Evolutionary conservation across 2,329 filamentous ascomycete genomes (phyloP).

Genomic region (Atkinsonella texensis): DNA sequence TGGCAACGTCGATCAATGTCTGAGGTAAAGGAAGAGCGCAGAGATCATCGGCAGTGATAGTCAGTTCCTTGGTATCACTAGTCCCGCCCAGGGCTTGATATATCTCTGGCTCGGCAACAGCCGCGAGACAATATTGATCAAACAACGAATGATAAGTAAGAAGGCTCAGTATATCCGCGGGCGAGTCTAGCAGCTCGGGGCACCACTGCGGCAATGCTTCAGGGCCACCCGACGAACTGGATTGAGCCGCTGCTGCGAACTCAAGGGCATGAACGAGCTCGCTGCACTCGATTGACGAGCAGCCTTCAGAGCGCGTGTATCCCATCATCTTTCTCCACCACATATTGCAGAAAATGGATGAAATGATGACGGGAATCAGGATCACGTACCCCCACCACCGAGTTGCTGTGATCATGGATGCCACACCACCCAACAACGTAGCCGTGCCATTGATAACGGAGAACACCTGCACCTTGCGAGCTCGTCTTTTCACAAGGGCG

Average conservation of each 20-base stretch:
- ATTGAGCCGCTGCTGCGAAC: slow-evolving; percentile 10
- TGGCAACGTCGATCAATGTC: slow-evolving; percentile 8
- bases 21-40: slow-evolving; percentile 7
- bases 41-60: slow-evolving; percentile 6
- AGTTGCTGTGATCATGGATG: slow-evolving; percentile 36
- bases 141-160: slow-evolving; percentile 9
- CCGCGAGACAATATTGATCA: slow-evolving; percentile 5
- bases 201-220: slow-evolving; percentile 6
- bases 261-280: slow-evolving; percentile 11
- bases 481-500: slow-evolving; percentile 22
- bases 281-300: slow-evolving; percentile 1
- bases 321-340: slow-evolving; percentile 35
- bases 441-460: slow-evolving; percentile 31
- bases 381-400: slow-evolving; percentile 42
- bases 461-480: slow-evolving; percentile 31
- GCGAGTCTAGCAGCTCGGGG: slow-evolving; percentile 7
- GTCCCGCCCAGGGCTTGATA: slow-evolving; percentile 5
- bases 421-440: slow-evolving; percentile 34
- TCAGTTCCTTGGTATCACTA: slow-evolving; percentile 2
- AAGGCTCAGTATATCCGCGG: slow-evolving; percentile 8
- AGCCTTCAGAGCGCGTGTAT: slow-evolving; percentile 19
- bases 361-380: slow-evolving; percentile 35
- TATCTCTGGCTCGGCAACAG: slow-evolving; percentile 3
- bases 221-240: slow-evolving; percentile 1
- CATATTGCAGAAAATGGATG: slow-evolving; percentile 33